A percentile compares a stretch with the other conserved stretches of the same genome.
These are phyloP conservation scores for Tetrapisispora taiwanensis DNA, from an alignment of 805 yeast species.

Conservation along the genomic window DNA sequence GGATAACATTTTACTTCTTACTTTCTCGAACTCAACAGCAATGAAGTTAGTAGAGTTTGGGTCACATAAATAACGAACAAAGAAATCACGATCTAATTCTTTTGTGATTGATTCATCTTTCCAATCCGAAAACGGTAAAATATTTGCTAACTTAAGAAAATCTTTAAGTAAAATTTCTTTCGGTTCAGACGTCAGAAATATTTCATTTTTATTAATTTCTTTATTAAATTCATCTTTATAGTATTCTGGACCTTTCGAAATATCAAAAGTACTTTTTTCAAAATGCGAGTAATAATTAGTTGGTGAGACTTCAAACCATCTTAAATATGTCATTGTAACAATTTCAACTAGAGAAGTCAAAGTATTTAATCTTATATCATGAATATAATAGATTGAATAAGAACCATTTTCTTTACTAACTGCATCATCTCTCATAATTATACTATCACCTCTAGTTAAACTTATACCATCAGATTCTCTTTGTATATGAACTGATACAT, in stretches of 20 bases:
- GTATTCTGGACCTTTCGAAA: constrained; percentile 8
- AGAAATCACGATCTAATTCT: constrained; percentile 5
- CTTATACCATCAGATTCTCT: constrained; percentile 40
- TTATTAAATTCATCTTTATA: constrained; percentile 14
- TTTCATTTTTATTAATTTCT: constrained; percentile 33
- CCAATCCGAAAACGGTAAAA: constrained; percentile 33
- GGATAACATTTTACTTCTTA: constrained; percentile 2
- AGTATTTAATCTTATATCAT: constrained; percentile 43
- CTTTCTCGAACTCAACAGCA: constrained; percentile 7
- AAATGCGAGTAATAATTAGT: constrained; percentile 21
- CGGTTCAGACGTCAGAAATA: constrained; percentile 44
- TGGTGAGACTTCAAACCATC: constrained; percentile 32
- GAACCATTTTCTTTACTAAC: constrained; percentile 8
- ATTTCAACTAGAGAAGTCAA: constrained; percentile 38
- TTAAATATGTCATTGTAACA: constrained; percentile 39
- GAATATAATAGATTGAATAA: constrained; percentile 38
- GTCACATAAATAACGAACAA: constrained; percentile 13
- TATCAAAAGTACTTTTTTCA: constrained; percentile 15
- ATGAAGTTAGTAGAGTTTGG: constrained; percentile 11
- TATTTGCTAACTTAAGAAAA: constrained; percentile 36
- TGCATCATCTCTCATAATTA: constrained; percentile 33
- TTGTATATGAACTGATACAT: constrained; percentile 23
- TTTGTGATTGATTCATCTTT: constrained; percentile 12
- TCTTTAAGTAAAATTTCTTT: constrained; percentile 36
- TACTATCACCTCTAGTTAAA: constrained; percentile 43